Percentiles rank a stretch among this genome's conserved stretches.
phyloP scores from a whole-genome alignment of 495 filamentous ascomycete genomes.

The Daldinia loculata region DNA sequence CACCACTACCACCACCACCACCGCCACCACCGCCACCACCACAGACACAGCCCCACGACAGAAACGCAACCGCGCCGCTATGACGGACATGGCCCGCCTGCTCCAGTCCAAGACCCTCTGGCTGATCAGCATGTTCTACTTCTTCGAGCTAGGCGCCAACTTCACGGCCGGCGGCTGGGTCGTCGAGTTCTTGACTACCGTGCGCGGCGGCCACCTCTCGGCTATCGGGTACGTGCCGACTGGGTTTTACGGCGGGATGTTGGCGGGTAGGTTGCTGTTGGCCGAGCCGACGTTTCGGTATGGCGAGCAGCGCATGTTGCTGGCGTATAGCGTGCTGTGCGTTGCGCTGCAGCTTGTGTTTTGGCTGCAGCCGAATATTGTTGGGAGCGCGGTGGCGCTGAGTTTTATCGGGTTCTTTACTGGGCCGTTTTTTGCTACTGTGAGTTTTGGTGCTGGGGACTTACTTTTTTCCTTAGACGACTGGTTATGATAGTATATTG shows the following conservation, averaged over 20 bases:
- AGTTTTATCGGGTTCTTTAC: slow-evolving; percentile 77
- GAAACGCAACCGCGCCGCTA: slow-evolving; percentile 23
- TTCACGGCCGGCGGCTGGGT: slow-evolving; percentile 59
- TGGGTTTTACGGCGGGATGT: slow-evolving; percentile 72
- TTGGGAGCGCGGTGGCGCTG: slow-evolving; percentile 74
- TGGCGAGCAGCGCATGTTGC: slow-evolving; percentile 61
- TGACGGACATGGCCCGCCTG: slow-evolving; percentile 41
- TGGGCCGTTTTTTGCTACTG: slow-evolving; percentile 58
- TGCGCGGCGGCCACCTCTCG: slow-evolving; percentile 67
- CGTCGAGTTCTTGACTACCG: slow-evolving; percentile 73
- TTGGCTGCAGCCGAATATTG: slow-evolving; percentile 70
- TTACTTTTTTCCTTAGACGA: not conserved
- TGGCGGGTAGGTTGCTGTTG: slow-evolving; percentile 60
- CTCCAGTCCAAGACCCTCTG: slow-evolving; percentile 50
- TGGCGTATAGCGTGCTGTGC: slow-evolving; percentile 60
- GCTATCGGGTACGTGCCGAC: slow-evolving; percentile 74
- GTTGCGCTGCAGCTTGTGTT: slow-evolving; percentile 68
- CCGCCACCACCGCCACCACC: not conserved
- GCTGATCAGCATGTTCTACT: slow-evolving; percentile 61
- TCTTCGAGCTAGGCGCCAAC: slow-evolving; percentile 57
- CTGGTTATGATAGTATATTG: not conserved
- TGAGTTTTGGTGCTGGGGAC: slow-evolving; percentile 29
- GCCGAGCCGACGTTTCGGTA: slow-evolving; percentile 63
- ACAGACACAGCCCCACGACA: not conserved
- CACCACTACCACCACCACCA: no score